Percentiles rank a stretch among this genome's conserved stretches.
Conservation (phyloP, 169 alveolate genomes). For the Eimeria praecox region DNA sequence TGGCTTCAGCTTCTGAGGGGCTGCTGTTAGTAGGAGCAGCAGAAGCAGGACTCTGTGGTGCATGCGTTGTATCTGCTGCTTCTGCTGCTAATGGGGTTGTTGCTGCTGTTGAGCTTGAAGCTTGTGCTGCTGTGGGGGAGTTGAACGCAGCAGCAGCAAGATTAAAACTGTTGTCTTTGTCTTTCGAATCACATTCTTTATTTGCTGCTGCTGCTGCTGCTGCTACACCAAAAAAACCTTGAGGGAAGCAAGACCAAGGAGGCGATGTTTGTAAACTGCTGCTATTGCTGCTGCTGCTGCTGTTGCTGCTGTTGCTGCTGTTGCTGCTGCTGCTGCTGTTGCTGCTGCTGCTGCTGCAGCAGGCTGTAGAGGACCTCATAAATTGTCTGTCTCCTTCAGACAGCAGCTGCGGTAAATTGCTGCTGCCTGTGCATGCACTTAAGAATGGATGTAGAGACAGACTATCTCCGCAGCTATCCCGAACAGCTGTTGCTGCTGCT, state of each 20-base stretch:
- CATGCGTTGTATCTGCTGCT: neutral
- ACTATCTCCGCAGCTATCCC: neutral
- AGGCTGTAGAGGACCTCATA: no score
- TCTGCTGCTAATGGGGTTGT: conserved; percentile 33
- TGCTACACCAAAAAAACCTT: no score
- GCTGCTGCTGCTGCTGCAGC: neutral
- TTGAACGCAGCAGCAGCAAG: conserved; percentile 35
- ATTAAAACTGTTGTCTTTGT: neutral
- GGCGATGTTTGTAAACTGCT: no score
- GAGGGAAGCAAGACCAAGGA: no score
- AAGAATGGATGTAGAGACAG: neutral
- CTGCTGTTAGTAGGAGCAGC: neutral
- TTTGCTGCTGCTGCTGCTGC: conserved; percentile 9
- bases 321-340: conserved; percentile 27
- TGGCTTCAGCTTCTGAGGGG: neutral
- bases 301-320: conserved; percentile 8
- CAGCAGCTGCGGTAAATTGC: neutral
- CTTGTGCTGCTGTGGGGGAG: conserved; percentile 32
- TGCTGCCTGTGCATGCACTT: neutral
- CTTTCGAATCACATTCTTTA: neutral
- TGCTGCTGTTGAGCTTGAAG: neutral
- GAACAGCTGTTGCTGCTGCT: neutral
- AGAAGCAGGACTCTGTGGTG: neutral
- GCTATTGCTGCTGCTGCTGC: conserved; percentile 26
- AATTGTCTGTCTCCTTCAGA: conserved; percentile 4